Evolutionary conservation across 352 stramenopile species (phyloP).

Genomic region (Globisporangium spinosum): DNA sequence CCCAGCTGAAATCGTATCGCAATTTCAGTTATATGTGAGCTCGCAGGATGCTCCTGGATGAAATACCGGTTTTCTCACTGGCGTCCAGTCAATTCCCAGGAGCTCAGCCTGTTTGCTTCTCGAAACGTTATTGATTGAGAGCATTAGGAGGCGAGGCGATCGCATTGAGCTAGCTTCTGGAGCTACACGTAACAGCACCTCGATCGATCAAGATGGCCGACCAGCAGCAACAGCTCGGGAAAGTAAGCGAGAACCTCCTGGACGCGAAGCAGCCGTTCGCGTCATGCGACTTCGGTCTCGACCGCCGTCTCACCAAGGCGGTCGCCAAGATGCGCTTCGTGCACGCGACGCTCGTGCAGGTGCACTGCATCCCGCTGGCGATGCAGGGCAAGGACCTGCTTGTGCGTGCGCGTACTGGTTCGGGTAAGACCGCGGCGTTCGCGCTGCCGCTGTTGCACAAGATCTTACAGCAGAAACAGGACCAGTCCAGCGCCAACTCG

Average conservation of each 20-base stretch:
- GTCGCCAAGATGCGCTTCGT: conserved; percentile 92
- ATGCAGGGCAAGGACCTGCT: conserved; percentile 93
- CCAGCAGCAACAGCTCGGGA: conserved; percentile 26
- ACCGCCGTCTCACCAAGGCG: conserved; percentile 90
- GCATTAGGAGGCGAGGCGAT: neutral
- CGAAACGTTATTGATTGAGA: conserved; percentile 14
- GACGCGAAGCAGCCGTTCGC: conserved; percentile 78
- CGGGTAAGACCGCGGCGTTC: conserved; percentile 94
- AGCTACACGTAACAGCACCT: conserved; percentile 2
- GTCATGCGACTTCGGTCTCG: conserved; percentile 86
- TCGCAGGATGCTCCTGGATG: neutral
- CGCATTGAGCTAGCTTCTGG: conserved; percentile 2
- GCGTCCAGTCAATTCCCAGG: conserved; percentile 14
- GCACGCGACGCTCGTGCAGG: conserved; percentile 93
- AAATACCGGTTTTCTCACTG: conserved; percentile 13
- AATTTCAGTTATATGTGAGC: neutral
- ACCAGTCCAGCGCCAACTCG: conserved; percentile 31
- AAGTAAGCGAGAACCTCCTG: conserved; percentile 70
- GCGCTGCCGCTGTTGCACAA: conserved; percentile 91
- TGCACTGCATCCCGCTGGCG: conserved; percentile 92
- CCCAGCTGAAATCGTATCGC: neutral
- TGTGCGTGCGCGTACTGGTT: conserved; percentile 90
- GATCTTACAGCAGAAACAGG: conserved; percentile 81
- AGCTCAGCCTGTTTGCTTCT: neutral
- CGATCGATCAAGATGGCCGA: conserved; percentile 15